Conservation (phyloP, 768 basidiomycete genomes). For the Chalciporus piperatus region DNA sequence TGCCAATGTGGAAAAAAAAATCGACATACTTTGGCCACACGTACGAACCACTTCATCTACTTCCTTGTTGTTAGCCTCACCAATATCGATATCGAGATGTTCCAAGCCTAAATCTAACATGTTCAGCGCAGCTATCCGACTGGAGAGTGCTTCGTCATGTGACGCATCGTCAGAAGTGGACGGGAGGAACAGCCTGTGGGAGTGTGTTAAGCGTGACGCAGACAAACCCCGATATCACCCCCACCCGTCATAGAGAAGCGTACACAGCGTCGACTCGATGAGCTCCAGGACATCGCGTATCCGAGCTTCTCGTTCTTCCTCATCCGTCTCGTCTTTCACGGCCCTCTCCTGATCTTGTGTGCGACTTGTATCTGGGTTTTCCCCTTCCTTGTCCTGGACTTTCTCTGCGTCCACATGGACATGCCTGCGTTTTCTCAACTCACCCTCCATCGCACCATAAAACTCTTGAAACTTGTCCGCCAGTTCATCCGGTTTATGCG, state of each 20-base stretch:
- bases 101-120: conserved; percentile 85
- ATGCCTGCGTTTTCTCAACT: conserved; percentile 40
- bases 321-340: conserved; percentile 16
- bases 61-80: conserved; percentile 40
- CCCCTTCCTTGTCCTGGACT: conserved; percentile 9
- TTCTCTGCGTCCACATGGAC: conserved; percentile 7
- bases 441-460: conserved; percentile 63
- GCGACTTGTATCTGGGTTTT: conserved; percentile 5
- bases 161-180: conserved; percentile 71
- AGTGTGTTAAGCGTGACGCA: background rate
- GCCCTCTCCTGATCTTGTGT: conserved; percentile 14
- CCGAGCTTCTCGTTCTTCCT: conserved; percentile 38
- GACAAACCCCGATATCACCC: background rate
- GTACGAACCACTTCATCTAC: conserved; percentile 63
- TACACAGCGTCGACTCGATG: conserved; percentile 71
- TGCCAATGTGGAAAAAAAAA: background rate
- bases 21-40: conserved; percentile 77
- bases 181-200: conserved; percentile 70
- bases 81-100: conserved; percentile 86
- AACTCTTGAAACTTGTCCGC: conserved; percentile 66
- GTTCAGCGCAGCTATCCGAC: conserved; percentile 87
- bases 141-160: conserved; percentile 88
- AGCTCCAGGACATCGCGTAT: conserved; percentile 64
- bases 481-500: conserved; percentile 50
- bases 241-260: conserved; percentile 82